Evolutionary conservation across 2,329 filamentous ascomycete species (phyloP), one percentile per base, ranked within the genome.

Genomic region (Fusarium chaquense): DNA sequence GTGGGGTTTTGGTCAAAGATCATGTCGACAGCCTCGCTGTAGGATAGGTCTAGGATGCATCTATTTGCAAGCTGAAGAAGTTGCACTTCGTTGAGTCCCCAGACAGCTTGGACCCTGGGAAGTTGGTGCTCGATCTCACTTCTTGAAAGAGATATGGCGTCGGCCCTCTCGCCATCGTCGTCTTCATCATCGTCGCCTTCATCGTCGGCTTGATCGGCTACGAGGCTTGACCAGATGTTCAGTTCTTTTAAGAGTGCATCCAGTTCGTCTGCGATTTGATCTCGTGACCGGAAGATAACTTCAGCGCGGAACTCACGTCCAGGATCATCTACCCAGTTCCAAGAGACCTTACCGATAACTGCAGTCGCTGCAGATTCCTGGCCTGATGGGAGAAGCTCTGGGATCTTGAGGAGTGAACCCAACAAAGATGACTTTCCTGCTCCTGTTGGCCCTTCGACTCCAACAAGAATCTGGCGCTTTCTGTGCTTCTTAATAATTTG

Each of bases 311-410:
- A 76, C 5, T 56, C 45, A 11, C 65, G n/a, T 0, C 54, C 63
- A 6, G 67, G 67, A 0, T 36, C 38, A 3, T 70, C 26, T 11
- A 72, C 57, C 24, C 67, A 18, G 38, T 80, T 80, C 65, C 71
- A 80, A 0, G 70, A 67, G 0, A 77, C 65, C 6, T 70, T 71
- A 5, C 72, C 77, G 1, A 63, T 47, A 0, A 76, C 74, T 0
- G 78, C 76, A 0, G 78, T 80, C 0, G 75, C 65, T 0, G 77
- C 77, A 7, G 60, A 58, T 9, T 76, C 67, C n/a, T 77, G 77
- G 10, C 70, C 74, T 0, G 76, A 76, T 2, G 78, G 77, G 0
- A 80, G 60, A 1, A 80, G 58, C 18, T 78, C 76, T 8, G 47
- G n/a, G 1, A 58, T 36, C 1, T 36, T 18, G 0, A 71, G 58